Evolutionary conservation across 2,329 filamentous ascomycete genomes (phyloP), one percentile per base, ranked within the genome.

Genomic region (Coniochaeta prunicola): DNA sequence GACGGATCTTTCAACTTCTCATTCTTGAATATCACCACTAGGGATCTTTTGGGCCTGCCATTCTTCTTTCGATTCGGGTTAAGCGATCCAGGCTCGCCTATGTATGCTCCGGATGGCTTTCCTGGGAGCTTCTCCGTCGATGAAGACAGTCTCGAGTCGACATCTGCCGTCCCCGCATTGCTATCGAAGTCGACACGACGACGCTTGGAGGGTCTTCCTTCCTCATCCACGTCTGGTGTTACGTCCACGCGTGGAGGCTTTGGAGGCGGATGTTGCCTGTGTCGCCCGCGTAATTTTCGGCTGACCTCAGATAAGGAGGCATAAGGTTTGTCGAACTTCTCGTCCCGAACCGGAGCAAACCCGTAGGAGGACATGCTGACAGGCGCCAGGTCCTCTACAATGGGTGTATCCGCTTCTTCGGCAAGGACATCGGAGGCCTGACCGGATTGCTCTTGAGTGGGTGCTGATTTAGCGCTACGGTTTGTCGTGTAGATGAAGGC

Each of bases 401-500:
- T 21, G 12, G 2, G n/a, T 33, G 17, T 19, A 19, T 13, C 30
- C 34, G 21, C 30, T 12, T 4, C n/a, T 17, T 3, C 3, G n/a
- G 24, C 21, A 10, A 28, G 2, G 36, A 31, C 5, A 12, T 2
- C 31, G 2, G 33, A 33, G 19, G 30, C 7, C 8, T 55, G 48
- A 21, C 38, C 26, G 28, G 57, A 12, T 19, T 34, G 45, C 45
- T 50, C 45, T 30, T 50, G 45, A 28, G 3, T 9, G 8, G 9
- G 8, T 26, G 57, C 17, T 17, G 10, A 10, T n/a, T 45, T 15
- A 45, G 36, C n/a, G 40, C 15, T 33, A 3, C 28, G 17, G 21
- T 21, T 34, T 13, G 63, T 64, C n/a, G 69, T 71, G 59, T 76
- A 78, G 53, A 74, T 72, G 61, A 77, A 78, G 10, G 73, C 73